A percentile compares a stretch with the other conserved stretches of the same genome.
These are phyloP conservation scores for Hygrophoropsis aurantiaca DNA, from an alignment of 768 basidiomycete species.

Conservation along the genomic window DNA sequence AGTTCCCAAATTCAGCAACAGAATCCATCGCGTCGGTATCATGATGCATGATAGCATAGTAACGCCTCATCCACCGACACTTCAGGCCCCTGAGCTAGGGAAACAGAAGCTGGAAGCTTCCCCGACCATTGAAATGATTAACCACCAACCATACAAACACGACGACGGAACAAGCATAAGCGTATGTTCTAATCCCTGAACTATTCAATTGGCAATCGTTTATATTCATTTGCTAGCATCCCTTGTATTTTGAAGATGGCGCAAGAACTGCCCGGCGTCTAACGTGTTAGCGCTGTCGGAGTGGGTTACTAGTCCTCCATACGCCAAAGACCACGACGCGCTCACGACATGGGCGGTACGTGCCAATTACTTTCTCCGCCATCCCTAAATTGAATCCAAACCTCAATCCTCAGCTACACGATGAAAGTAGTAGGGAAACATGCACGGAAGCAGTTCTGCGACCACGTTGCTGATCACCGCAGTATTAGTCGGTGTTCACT, in stretches of 20 bases:
- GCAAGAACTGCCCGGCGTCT: conserved; percentile 14
- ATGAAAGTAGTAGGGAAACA: conserved; percentile 29
- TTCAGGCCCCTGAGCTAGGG: conserved; percentile 31
- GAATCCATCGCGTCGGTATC: conserved; percentile 26
- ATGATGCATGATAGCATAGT: conserved; percentile 35
- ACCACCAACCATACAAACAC: conserved; percentile 33
- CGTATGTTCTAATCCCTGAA: conserved; percentile 14
- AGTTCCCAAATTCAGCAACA: conserved; percentile 14
- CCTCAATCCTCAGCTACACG: conserved; percentile 19
- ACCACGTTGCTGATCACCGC: too few species aligned
- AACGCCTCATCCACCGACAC: conserved; percentile 34
- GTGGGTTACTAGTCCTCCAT: conserved; percentile 27
- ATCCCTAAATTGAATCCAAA: too few species aligned
- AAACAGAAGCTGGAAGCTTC: conserved; percentile 29
- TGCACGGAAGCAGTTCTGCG: too few species aligned
- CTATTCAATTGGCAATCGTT: neutral
- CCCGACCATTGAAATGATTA: conserved; percentile 29
- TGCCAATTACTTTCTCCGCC: too few species aligned
- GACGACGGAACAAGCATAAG: conserved; percentile 26
- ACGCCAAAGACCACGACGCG: conserved; percentile 15
- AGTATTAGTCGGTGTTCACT: too few species aligned
- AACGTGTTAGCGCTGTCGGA: conserved; percentile 26
- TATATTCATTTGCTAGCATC: conserved; percentile 14
- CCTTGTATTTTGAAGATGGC: conserved; percentile 33
- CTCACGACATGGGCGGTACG: conserved; percentile 21